Conservation (phyloP, 176 grass and related monocot genomes). For the Carex kokanica region DNA sequence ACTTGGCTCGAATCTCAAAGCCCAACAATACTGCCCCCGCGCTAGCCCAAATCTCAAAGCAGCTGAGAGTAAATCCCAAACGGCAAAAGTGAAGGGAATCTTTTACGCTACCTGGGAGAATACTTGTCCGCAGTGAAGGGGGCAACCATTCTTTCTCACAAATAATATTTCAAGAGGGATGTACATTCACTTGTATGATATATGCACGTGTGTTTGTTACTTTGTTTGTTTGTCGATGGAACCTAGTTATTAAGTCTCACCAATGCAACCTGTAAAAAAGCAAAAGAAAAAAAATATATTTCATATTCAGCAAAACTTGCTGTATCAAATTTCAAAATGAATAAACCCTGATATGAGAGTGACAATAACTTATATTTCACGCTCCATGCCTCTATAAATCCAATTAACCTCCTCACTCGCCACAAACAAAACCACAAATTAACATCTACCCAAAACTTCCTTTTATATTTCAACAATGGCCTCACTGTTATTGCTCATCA, state of each 20-base stretch:
- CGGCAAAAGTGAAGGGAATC: too few species aligned
- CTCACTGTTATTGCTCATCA: constrained; percentile 6
- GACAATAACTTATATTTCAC: constrained; percentile 10
- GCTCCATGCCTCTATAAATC: constrained; percentile 1
- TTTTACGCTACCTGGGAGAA: too few species aligned
- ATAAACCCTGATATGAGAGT: neutral
- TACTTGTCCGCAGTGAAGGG: too few species aligned
- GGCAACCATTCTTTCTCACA: too few species aligned
- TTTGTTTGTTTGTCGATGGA: constrained; percentile 2
- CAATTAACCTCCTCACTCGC: neutral
- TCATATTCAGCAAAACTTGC: neutral
- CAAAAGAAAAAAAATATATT: neutral
- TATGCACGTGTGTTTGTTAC: too few species aligned
- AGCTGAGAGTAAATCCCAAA: too few species aligned
- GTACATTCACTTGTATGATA: too few species aligned
- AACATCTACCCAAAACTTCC: neutral
- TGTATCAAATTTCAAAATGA: neutral
- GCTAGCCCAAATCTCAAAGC: too few species aligned
- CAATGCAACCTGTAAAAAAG: constrained; percentile 1
- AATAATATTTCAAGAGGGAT: too few species aligned
- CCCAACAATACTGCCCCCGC: too few species aligned
- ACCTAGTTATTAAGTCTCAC: constrained; percentile 1
- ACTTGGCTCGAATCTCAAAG: too few species aligned
- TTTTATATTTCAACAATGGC: constrained; percentile 14
- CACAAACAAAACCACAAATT: neutral